phyloP scores from a whole-genome alignment of 208 protist genomes.

The Acanthamoeba culbertsoni region DNA sequence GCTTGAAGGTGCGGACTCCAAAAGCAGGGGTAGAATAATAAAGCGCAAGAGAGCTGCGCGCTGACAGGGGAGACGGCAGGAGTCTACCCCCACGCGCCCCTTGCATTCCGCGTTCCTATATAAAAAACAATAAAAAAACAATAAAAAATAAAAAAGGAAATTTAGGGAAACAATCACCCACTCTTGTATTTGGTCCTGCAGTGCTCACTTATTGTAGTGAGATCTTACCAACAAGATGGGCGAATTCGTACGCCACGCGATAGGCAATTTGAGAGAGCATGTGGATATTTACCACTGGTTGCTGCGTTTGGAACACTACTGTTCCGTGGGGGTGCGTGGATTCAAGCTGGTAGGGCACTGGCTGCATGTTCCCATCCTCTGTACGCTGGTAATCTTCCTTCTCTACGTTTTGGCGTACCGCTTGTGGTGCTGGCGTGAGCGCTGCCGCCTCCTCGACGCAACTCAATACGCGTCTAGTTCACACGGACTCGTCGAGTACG shows the following conservation, averaged over 20 bases:
- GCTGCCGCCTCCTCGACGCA: neutral
- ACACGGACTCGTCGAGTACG: neutral
- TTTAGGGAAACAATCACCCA: neutral
- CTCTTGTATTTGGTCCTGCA: neutral
- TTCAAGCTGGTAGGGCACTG: constrained; percentile 21
- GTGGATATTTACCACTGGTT: neutral
- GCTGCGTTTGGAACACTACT: neutral
- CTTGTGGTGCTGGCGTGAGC: constrained; percentile 2
- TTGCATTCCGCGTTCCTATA: neutral
- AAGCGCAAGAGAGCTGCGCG: no score
- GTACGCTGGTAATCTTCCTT: neutral
- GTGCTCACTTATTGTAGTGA: neutral
- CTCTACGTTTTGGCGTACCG: neutral
- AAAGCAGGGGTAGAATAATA: no score
- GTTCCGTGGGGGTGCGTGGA: neutral
- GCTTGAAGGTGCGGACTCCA: no score
- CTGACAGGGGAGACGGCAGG: no score
- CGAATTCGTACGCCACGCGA: neutral
- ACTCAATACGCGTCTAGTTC: neutral
- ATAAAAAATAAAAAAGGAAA: neutral
- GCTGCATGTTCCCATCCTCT: constrained; percentile 9
- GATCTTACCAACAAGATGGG: neutral
- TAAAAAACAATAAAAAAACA: neutral
- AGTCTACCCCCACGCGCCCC: no score
- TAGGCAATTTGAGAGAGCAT: neutral